Evolutionary conservation across 164 flowering plant genomes (phyloP), one percentile per base, ranked within the genome.

Genomic region (Vitis vinifera): DNA sequence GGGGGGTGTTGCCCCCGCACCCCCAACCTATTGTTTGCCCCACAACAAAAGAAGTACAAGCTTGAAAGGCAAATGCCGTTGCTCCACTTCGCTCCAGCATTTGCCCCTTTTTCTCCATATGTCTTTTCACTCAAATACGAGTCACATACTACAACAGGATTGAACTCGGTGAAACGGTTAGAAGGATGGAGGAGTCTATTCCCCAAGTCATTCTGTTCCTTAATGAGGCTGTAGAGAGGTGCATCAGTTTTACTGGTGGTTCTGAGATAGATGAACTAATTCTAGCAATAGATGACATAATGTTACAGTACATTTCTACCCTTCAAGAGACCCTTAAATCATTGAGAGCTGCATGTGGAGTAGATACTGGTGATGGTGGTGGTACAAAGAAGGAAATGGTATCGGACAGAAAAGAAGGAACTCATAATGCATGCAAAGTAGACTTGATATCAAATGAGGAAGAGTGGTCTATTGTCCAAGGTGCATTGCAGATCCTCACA

Each of bases 391-490:
- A 81, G 79, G 99, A 92, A 47, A 66, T 67, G n/a, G 90, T 95
- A 51, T 51, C 71, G 47, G 99, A 93, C 15, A 91, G 76, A 78
- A 90, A 84, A 76, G 98, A 88, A 50, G 88, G 86, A 70, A 58
- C 72, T 59, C 86, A 85, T 65, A 74, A 65, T 71, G 55, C 87
- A 53, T 90, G 88, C 37, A 91, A 79, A 81, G 77, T 65, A 52
- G 98, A 93, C 67, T 73, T 77, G 65, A 72, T 79, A 10, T 90
- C 98, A 16, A 96, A 87, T 81, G 99, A 96, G 82, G 98, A 96
- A 78, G 99, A 96, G 73, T 96, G 98, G 99, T 88, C 99, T 61
- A 89, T 93, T 78, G 99, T 96, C 55, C 99, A 96, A 81, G 97
- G 98, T 61, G 97, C 99, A 73, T 70, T 96, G 79, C 99, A 96